These are phyloP conservation scores for Ambrosiella cleistominuta DNA, from an alignment of 2,329 filamentous ascomycete genomes.

Conservation along the genomic window DNA sequence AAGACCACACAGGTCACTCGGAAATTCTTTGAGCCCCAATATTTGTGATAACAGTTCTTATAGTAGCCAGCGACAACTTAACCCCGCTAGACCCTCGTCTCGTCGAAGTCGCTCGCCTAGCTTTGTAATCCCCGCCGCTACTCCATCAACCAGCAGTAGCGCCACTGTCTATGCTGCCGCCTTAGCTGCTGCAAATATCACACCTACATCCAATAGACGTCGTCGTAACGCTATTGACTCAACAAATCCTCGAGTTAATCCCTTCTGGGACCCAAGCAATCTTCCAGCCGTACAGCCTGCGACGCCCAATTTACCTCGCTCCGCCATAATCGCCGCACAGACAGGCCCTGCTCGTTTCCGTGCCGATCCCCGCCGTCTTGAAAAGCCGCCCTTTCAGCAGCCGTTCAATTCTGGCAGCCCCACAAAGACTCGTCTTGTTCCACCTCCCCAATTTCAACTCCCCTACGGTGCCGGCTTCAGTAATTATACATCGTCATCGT, in stretches of 20 bases:
- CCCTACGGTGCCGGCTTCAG: conserved; percentile 13
- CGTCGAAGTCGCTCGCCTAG: conserved; percentile 11
- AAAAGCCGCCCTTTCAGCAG: conserved; percentile 13
- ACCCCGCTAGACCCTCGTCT: conserved; percentile 9
- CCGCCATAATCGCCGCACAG: conserved; percentile 14
- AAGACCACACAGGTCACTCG: conserved; percentile 6
- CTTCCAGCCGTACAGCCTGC: conserved; percentile 13
- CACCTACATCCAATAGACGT: conserved; percentile 11
- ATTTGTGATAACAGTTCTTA: conserved; percentile 5
- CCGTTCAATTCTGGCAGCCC: conserved; percentile 11
- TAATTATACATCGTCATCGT: not conserved
- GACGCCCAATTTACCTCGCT: conserved; percentile 12
- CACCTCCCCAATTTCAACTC: conserved; percentile 9
- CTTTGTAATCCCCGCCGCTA: conserved; percentile 2
- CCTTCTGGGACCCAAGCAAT: conserved; percentile 11
- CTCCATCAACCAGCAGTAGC: not conserved
- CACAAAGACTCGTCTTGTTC: conserved; percentile 6
- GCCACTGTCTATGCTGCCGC: not conserved
- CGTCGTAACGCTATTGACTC: conserved; percentile 15
- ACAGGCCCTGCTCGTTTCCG: conserved; percentile 13
- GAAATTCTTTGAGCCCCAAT: conserved; percentile 9
- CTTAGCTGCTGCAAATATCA: not conserved
- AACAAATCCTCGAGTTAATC: conserved; percentile 10
- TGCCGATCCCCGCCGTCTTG: conserved; percentile 13
- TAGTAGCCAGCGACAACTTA: conserved; percentile 6